Percentiles rank a stretch among this genome's conserved stretches.
These are phyloP conservation scores for Colletotrichum sp. DNA, from an alignment of 2,329 filamentous ascomycete species.

Conservation along the genomic window DNA sequence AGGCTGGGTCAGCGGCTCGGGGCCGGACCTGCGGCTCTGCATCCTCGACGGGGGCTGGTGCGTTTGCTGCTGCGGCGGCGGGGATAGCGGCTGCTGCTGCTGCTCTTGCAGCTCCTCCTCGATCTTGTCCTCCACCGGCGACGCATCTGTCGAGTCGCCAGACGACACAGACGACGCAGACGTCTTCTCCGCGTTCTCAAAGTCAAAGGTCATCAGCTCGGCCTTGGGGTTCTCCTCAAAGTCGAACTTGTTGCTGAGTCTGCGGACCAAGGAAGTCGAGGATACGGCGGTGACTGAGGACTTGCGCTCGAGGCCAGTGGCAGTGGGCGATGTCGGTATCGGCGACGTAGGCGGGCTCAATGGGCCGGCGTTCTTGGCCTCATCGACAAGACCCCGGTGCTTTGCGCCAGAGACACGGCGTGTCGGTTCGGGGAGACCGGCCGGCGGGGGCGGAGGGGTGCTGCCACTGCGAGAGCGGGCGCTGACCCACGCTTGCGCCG, in stretches of 20 bases:
- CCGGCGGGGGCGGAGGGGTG: conserved; percentile 38
- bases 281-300: conserved; percentile 21
- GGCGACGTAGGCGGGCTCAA: conserved; percentile 34
- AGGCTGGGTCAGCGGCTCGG: conserved; percentile 45
- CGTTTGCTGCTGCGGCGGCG: conserved; percentile 9
- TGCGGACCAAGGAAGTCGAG: conserved; percentile 11
- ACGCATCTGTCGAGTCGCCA: conserved; percentile 1
- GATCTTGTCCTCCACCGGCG: conserved; percentile 2
- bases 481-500: conserved; percentile 70
- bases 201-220: conserved; percentile 16
- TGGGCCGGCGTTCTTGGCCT: conserved; percentile 55
- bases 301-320: conserved; percentile 22
- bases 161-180: conserved; percentile 14
- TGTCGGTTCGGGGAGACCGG: conserved; percentile 47
- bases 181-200: conserved; percentile 6
- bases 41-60: conserved; percentile 22
- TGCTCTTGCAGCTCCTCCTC: conserved; percentile 30
- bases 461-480: conserved; percentile 43
- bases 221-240: conserved; percentile 8
- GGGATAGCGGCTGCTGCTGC: conserved; percentile 25
- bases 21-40: conserved; percentile 20
- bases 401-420: conserved; percentile 53
- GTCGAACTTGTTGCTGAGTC: conserved; percentile 22
- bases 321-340: not conserved
- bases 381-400: conserved; percentile 52